Conservation (phyloP, 139 green algal genomes). For the Tetradesmus obliquus region DNA sequence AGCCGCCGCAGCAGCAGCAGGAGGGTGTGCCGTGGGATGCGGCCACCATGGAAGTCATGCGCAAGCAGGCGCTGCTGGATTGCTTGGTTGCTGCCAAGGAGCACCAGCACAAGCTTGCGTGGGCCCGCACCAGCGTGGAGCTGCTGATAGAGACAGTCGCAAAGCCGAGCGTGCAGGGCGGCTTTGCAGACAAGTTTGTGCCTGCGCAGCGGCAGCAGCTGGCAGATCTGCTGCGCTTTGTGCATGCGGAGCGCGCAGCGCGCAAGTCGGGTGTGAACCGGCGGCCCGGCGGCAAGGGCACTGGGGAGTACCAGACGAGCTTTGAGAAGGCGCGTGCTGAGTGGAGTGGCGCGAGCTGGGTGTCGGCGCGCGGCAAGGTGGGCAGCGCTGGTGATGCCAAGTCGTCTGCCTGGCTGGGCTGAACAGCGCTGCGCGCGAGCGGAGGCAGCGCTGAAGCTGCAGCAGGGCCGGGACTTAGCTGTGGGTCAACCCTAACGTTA, state of each 20-base stretch:
- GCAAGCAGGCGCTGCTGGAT: conserved; percentile 70
- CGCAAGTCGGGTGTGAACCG: conserved; percentile 18
- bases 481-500: no score
- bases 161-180: conserved; percentile 15
- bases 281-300: conserved; percentile 28
- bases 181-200: conserved; percentile 53
- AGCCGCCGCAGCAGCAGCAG: not conserved
- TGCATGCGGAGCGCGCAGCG: conserved; percentile 41
- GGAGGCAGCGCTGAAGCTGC: no score
- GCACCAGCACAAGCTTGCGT: conserved; percentile 55
- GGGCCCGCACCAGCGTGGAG: conserved; percentile 64
- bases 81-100: conserved; percentile 62
- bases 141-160: conserved; percentile 53
- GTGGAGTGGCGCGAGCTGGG: conserved; percentile 31
- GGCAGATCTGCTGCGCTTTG: conserved; percentile 59
- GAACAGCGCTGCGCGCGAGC: not conserved
- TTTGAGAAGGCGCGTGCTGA: conserved; percentile 41
- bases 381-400: conserved; percentile 29
- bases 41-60: conserved; percentile 50
- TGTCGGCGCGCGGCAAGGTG: conserved; percentile 29
- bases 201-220: conserved; percentile 56
- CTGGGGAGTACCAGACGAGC: conserved; percentile 14
- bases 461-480: no score
- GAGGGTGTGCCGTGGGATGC: conserved; percentile 40
- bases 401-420: conserved; percentile 34